Evolutionary conservation across 345 rosid species (phyloP).

Genomic region (Clarkia xantiana): DNA sequence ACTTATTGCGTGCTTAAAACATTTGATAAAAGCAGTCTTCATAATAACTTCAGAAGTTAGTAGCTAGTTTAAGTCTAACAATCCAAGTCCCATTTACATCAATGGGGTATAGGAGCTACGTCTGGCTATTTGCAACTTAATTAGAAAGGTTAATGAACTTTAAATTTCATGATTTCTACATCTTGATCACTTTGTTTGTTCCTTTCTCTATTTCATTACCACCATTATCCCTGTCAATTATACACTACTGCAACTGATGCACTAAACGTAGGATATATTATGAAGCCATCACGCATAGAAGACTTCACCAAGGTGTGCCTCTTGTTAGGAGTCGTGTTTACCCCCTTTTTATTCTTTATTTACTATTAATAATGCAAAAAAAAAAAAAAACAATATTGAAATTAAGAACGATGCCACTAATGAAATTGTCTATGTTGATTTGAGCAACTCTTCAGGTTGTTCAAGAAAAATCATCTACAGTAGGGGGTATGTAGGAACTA

Average conservation of each 20-base stretch:
- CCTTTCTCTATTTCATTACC: background rate
- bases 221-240: background rate
- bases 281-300: conserved; percentile 89
- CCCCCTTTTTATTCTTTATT: background rate
- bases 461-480: conserved; percentile 40
- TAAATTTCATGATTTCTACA: background rate
- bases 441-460: conserved; percentile 23
- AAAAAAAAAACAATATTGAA: no score
- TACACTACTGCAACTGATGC: conserved; percentile 35
- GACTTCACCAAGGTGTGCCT: conserved; percentile 68
- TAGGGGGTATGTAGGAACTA: conserved; percentile 64
- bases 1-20: no score
- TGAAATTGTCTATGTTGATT: conserved; percentile 56
- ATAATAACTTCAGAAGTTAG: conserved; percentile 20
- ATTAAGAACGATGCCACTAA: conserved; percentile 59
- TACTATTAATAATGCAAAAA: background rate
- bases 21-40: background rate
- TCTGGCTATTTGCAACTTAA: conserved; percentile 36
- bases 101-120: conserved; percentile 39
- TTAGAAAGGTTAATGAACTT: conserved; percentile 40
- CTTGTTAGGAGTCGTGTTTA: background rate
- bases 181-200: background rate
- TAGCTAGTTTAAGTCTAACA: conserved; percentile 13
- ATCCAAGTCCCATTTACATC: conserved; percentile 21
- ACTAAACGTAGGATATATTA: conserved; percentile 55